Base-by-base conservation (phyloP, 2,329 filamentous ascomycete species). In the Fusarium buxicola region DNA sequence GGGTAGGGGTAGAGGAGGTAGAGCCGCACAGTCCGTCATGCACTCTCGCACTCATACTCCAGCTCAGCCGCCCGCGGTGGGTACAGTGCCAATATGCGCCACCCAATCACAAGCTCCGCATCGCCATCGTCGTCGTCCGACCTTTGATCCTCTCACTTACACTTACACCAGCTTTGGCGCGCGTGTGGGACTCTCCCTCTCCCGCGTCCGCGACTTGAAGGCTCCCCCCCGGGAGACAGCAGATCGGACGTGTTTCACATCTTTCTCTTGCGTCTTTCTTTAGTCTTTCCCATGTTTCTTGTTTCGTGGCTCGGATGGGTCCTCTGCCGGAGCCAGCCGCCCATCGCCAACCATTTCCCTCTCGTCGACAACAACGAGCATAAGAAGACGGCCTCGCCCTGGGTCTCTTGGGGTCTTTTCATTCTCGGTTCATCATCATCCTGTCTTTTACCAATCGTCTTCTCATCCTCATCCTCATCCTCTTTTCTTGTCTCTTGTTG, bases 301-400 rank as follows among this genome's bases (percentile, higher is more conserved):
- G 58, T 63, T 65, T 65, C 62, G 62, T 47, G 55, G 50, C 52
- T 62, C 60, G 61, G 57, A 64, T 64, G 61, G 61, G 61, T 65
- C 61, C 61, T 36, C 32, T 62, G 57, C 61, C 61, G 61, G 53
- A 53, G 36, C 55, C 49, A 58, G 51, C 45, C 55, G 58, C 54
- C 54, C 68, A 63, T 66, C 55, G 53, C 65, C 68, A 70, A 69
- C 66, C 67, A 65, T 59, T 69, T 35, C 21, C 35, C 50, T 41
- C 55, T 18, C 21, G 27, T 34, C n/a, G 31, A 34, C 41, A 39
- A 46, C 55, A 50, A 24, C 54, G 53, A 68, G 55, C 65, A 70
- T 70, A 70, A 70, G 68, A 70, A 70, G 68, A 68, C 58, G 68
- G 68, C 68, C 68, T 70, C 68, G 40, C 63, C 68, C 68, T 69